Percentiles rank a stretch among this genome's conserved stretches.
Evolutionary conservation across 495 filamentous ascomycete species (phyloP).

Genomic region (Hypomontagnella monticulosa): DNA sequence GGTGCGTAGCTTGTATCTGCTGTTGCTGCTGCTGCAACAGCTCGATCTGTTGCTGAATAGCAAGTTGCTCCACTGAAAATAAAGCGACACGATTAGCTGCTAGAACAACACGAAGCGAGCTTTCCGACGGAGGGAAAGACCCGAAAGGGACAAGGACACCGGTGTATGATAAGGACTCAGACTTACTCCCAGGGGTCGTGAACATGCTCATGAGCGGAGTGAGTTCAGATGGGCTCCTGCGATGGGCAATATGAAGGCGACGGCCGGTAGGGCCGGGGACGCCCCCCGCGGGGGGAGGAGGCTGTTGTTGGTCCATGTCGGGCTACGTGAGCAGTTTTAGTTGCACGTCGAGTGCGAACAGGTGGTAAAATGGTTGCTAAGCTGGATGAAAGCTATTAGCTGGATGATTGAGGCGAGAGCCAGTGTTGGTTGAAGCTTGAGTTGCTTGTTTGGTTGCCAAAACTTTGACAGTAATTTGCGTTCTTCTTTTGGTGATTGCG

Average conservation of each 20-base stretch:
- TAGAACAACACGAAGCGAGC: not conserved
- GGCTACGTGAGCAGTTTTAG: conserved; percentile 35
- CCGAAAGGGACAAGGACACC: conserved; percentile 9
- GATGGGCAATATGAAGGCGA: conserved; percentile 95
- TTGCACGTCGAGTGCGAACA: conserved; percentile 64
- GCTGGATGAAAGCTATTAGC: conserved; percentile 25
- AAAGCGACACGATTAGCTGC: conserved; percentile 45
- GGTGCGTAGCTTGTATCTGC: conserved; percentile 93
- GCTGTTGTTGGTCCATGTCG: conserved; percentile 82
- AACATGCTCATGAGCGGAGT: conserved; percentile 98
- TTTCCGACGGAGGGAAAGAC: not conserved
- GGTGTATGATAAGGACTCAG: conserved; percentile 11
- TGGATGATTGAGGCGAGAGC: conserved; percentile 34
- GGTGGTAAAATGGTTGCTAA: conserved; percentile 12
- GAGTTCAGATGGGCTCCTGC: conserved; percentile 95
- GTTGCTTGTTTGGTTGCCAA: conserved; percentile 26
- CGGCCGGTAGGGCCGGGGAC: conserved; percentile 85
- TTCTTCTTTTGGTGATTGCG: conserved; percentile 44
- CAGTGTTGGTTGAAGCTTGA: conserved; percentile 35
- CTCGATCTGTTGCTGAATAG: conserved; percentile 98
- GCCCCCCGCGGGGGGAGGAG: conserved; percentile 65
- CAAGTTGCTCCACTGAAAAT: conserved; percentile 90
- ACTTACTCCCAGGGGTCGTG: conserved; percentile 64
- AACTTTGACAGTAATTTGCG: conserved; percentile 31
- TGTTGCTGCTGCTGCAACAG: conserved; percentile 97